Base-by-base conservation (phyloP, 768 basidiomycete species). In the Termitomyces sp. region DNA sequence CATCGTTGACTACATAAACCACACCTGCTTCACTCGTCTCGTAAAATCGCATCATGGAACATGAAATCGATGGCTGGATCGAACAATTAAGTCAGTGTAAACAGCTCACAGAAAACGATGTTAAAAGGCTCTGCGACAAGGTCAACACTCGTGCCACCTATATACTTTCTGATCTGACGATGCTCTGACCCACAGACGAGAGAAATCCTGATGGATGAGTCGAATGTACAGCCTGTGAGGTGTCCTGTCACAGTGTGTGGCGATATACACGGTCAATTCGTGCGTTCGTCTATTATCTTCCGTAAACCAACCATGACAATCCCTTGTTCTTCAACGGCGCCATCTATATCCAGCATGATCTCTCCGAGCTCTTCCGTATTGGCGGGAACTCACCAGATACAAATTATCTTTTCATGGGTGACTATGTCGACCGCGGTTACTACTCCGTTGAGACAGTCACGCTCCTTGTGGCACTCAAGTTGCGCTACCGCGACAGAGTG, bases 331-430 rank as follows among this genome's bases (percentile, higher is more conserved):
- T 32, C 48, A 56, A 49, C 57, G 56, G 48, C 57, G 48, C 51
- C 52, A 60, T 60, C 27, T 56, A 67, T 48, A 53, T 65, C 67
- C 79, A 99, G 96, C 97, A 99, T 76, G 97, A 99, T 80, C 90
- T 99, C 55, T 96, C 95, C 57, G 97, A 99, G 73, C 88, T 98
- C 42, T 98, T 99, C 77, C 88, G 95, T 55, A 98, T 98, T 70
- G 97, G 97, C 53, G 97, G 97, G 50, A 96, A 97, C 77, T 96
- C 93, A 14, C 97, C 97, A 44, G 95, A 97, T 75, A 99, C 97
- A 64, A 99, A 98, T 77, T 99, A 99, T 74, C 89, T 99, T 67
- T 99, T 98, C 81, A 99, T 99, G 97, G 97, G 97, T 30, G 97
- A 99, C 80, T 99, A 98, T 71, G 97, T 98, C 67, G 97, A 98